Conservation (phyloP, 2,329 filamentous ascomycete species). For the Fulvia fulva region DNA sequence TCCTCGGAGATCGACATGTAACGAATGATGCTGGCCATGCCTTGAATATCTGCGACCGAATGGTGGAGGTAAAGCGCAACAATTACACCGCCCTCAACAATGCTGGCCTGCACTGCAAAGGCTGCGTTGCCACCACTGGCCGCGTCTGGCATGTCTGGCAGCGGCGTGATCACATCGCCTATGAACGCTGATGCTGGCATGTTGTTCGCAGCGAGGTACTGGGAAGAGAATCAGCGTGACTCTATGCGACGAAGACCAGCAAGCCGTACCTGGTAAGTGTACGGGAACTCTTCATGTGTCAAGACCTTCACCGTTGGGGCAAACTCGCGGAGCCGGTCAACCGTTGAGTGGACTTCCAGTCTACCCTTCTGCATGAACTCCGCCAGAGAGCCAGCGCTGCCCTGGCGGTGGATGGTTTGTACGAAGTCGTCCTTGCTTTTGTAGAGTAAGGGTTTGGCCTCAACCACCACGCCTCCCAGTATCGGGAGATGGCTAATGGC, state of each 20-base stretch:
- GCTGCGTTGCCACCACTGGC: constrained; percentile 6
- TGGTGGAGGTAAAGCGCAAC: constrained; percentile 22
- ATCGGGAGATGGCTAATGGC: constrained; percentile 15
- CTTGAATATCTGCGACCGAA: constrained; percentile 18
- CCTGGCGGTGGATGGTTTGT: not conserved
- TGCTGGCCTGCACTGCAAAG: constrained; percentile 23
- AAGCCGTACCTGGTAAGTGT: constrained; percentile 5
- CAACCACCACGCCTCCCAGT: not conserved
- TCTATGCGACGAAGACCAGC: not conserved
- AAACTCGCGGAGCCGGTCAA: constrained; percentile 12
- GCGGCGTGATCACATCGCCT: constrained; percentile 11
- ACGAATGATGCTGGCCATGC: constrained; percentile 16
- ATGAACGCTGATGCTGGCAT: constrained; percentile 16
- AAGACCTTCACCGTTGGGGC: constrained; percentile 11
- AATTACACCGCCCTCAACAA: constrained; percentile 22
- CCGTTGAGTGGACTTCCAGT: constrained; percentile 14
- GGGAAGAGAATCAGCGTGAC: not conserved
- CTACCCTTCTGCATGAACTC: constrained; percentile 8
- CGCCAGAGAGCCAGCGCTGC: not conserved
- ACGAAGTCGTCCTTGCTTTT: not conserved
- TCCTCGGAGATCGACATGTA: constrained; percentile 18
- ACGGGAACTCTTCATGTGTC: constrained; percentile 3
- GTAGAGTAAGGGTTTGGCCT: not conserved
- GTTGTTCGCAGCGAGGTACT: not conserved
- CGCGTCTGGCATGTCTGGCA: constrained; percentile 14